Evolutionary conservation across 2,329 filamentous ascomycete species (phyloP).

Genomic region (Cadophora gregata): DNA sequence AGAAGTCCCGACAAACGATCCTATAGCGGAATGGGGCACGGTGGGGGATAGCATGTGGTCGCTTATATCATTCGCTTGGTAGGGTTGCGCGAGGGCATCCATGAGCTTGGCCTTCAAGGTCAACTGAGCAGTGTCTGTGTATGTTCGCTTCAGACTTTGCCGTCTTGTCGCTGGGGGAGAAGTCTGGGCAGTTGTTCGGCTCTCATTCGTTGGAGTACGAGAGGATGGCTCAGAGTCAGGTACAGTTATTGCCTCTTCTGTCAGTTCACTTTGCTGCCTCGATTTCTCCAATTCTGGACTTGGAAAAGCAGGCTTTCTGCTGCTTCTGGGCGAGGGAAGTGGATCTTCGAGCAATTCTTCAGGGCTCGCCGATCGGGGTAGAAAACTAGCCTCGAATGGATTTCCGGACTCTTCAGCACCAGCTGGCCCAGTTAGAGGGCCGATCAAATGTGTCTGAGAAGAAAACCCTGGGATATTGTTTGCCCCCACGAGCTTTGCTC

Average conservation of each 20-base stretch:
- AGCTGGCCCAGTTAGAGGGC: slow-evolving; percentile 82
- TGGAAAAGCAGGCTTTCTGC: slow-evolving; percentile 28
- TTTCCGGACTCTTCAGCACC: slow-evolving; percentile 72
- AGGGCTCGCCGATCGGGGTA: slow-evolving; percentile 58
- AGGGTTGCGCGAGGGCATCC: slow-evolving; percentile 85
- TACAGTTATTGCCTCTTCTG: slow-evolving; percentile 32
- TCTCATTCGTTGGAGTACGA: slow-evolving; percentile 62
- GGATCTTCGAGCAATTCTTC: slow-evolving; percentile 52
- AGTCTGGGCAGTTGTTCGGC: slow-evolving; percentile 56
- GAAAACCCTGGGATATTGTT: slow-evolving; percentile 62
- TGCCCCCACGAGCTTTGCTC: slow-evolving; percentile 77
- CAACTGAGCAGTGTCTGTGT: slow-evolving; percentile 80
- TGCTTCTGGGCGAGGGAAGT: slow-evolving; percentile 34
- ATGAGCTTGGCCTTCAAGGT: slow-evolving; percentile 82
- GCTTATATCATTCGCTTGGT: slow-evolving; percentile 37
- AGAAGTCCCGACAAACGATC: slow-evolving; percentile 43
- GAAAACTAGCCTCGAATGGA: slow-evolving; percentile 84
- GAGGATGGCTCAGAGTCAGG: slow-evolving; percentile 56
- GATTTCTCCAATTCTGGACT: slow-evolving; percentile 27
- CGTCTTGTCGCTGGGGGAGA: slow-evolving; percentile 64
- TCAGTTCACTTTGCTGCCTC: slow-evolving; percentile 33
- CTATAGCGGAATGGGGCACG: slow-evolving; percentile 45
- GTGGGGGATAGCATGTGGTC: slow-evolving; percentile 51
- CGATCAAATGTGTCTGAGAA: slow-evolving; percentile 53
- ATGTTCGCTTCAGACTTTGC: slow-evolving; percentile 80